These are phyloP conservation scores for Claviceps sp. DNA, from an alignment of 2,329 filamentous ascomycete genomes.

Conservation along the genomic window DNA sequence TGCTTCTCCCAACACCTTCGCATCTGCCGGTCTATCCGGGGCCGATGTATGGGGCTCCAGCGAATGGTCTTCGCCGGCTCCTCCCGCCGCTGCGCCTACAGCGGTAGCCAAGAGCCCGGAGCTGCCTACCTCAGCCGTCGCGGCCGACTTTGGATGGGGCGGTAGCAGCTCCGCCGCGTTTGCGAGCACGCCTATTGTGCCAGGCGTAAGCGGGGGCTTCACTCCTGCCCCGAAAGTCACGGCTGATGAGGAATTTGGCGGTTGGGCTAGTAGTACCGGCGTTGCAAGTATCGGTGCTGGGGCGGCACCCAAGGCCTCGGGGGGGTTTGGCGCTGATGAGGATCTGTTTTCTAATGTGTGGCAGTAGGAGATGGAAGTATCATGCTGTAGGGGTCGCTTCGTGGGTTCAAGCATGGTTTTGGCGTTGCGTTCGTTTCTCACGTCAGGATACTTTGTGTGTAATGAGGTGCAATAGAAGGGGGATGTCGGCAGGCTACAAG, in stretches of 20 bases:
- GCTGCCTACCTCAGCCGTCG: conserved; percentile 29
- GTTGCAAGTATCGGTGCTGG: conserved; percentile 26
- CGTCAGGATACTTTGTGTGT: conserved; percentile 15
- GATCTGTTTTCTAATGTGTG: conserved; percentile 95
- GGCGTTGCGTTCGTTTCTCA: conserved; percentile 16
- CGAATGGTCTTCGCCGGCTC: conserved; percentile 52
- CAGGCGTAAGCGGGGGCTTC: conserved; percentile 52
- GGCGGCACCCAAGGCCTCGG: conserved; percentile 38
- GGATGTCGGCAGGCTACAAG: too few relatives aligned
- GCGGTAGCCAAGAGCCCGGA: conserved; percentile 42
- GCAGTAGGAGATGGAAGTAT: conserved; percentile 39
- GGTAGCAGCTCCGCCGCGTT: conserved; percentile 28
- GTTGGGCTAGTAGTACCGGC: conserved; percentile 66
- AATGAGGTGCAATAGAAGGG: too few relatives aligned
- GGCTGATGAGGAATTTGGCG: conserved; percentile 90
- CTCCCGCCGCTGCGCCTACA: conserved; percentile 21
- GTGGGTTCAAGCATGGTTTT: conserved; percentile 14
- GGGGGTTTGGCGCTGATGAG: conserved; percentile 55
- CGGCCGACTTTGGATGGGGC: conserved; percentile 53
- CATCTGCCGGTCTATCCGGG: conserved; percentile 27
- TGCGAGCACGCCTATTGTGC: conserved; percentile 46
- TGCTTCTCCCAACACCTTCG: conserved; percentile 22
- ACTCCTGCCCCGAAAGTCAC: conserved; percentile 54
- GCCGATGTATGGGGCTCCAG: conserved; percentile 77
- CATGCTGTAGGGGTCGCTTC: neutral